These are phyloP conservation scores for Nitzschia sp. DNA, from an alignment of 108 stramenopile species.

Conservation along the genomic window DNA sequence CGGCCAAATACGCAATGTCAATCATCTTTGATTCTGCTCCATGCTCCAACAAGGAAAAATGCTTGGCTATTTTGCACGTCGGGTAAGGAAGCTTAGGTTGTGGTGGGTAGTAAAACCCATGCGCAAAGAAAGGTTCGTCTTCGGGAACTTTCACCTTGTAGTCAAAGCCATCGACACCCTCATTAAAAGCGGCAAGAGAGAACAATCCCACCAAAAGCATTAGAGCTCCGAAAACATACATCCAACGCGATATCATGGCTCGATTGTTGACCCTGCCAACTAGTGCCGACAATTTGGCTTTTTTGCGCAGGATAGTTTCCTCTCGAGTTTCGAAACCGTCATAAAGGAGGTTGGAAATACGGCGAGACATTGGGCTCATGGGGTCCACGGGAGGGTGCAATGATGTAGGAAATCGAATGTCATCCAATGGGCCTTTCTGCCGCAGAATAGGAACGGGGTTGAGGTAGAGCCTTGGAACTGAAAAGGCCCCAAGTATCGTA, in stretches of 20 bases:
- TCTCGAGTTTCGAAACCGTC: neutral
- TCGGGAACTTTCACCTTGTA: neutral
- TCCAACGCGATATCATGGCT: neutral
- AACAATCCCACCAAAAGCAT: slow-evolving; percentile 2
- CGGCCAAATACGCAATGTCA: slow-evolving; percentile 44
- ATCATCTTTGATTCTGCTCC: slow-evolving; percentile 30
- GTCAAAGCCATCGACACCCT: neutral
- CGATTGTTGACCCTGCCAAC: slow-evolving; percentile 15
- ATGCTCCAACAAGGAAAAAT: slow-evolving; percentile 2
- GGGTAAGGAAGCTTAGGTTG: slow-evolving; percentile 23
- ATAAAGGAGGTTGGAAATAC: neutral
- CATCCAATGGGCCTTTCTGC: slow-evolving; percentile 34
- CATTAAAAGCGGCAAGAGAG: slow-evolving; percentile 4
- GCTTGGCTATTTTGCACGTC: slow-evolving; percentile 19
- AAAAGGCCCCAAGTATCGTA: slow-evolving; percentile 17
- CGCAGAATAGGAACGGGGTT: slow-evolving; percentile 29
- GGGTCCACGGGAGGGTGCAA: neutral
- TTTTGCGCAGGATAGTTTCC: neutral
- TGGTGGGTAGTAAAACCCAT: slow-evolving; percentile 26
- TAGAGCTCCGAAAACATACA: slow-evolving; percentile 12
- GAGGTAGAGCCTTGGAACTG: slow-evolving; percentile 23
- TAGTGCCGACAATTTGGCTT: slow-evolving; percentile 1
- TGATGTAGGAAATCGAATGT: slow-evolving; percentile 5
- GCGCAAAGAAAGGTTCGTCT: neutral
- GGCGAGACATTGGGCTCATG: neutral